These are phyloP conservation scores for Colletotrichum karsti DNA, from an alignment of 2,329 filamentous ascomycete genomes.

Conservation along the genomic window DNA sequence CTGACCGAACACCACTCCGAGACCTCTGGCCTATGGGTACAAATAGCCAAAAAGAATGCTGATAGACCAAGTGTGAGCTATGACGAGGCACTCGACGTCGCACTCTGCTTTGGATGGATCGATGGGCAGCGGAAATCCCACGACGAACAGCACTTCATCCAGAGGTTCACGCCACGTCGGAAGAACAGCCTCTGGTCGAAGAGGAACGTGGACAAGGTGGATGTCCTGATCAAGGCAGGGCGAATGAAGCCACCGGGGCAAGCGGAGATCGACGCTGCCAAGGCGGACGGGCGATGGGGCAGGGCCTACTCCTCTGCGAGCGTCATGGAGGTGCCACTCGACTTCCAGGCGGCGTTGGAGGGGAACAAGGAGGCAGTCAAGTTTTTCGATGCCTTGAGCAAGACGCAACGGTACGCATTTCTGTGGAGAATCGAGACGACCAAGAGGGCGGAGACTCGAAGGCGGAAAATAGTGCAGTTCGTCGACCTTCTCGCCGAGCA, in stretches of 20 bases:
- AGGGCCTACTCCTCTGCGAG: conserved; percentile 62
- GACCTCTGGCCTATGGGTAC: conserved; percentile 52
- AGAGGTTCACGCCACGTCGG: conserved; percentile 67
- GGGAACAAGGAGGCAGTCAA: conserved; percentile 41
- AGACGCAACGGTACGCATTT: conserved; percentile 54
- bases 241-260: conserved; percentile 58
- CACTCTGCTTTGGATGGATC: conserved; percentile 71
- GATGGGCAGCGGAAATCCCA: conserved; percentile 59
- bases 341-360: conserved; percentile 55
- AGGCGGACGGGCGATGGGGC: conserved; percentile 66
- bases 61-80: conserved; percentile 54
- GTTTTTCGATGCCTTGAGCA: conserved; percentile 53
- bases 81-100: conserved; percentile 62
- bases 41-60: conserved; percentile 57
- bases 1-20: conserved; percentile 44
- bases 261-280: conserved; percentile 61
- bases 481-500: conserved; percentile 47
- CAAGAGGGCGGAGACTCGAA: conserved; percentile 44
- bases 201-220: conserved; percentile 64
- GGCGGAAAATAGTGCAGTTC: conserved; percentile 48
- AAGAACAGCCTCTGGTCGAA: conserved; percentile 65
- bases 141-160: conserved; percentile 58
- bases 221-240: conserved; percentile 49
- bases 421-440: conserved; percentile 54
- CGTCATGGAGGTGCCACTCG: conserved; percentile 54